Evolutionary conservation across 768 basidiomycete species (phyloP), one percentile per base, ranked within the genome.

Genomic region (Amanita subjunquillea): DNA sequence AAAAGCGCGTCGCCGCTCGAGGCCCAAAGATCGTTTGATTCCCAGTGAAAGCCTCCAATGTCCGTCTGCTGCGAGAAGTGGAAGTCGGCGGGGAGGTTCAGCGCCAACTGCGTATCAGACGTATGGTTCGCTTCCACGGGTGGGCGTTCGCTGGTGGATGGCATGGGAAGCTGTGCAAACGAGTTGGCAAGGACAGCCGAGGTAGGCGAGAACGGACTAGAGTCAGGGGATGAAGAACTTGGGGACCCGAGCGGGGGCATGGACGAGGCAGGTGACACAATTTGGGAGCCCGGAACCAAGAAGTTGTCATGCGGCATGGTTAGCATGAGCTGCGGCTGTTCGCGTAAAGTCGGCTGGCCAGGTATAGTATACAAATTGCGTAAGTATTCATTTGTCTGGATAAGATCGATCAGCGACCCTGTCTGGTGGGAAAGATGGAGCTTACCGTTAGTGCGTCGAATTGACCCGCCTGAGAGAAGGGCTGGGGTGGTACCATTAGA

Each of bases 141-240:
- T 47, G 58, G 55, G 6, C 52, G 56, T 36, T 62, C 58, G 51
- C 40, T 27, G 46, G 40, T 36, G 54, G 55, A 43, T 49, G 55
- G 60, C 53, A 59, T 58, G 55, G 43, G 58, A 50, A 64, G 60
- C 43, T 60, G 59, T 52, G 57, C 53, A 57, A 65, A 65, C 6
- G 67, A 59, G 22, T 68, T 58, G 15, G 61, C 50, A 53, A 66
- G 58, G 36, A 67, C 54, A 39, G 62, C 57, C 42, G 69, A 62
- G 8, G 67, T 67, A 13, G 80, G 80, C 34, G 77, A 77, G 65
- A 72, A 81, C 0, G 79, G 75, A 41, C 66, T 69, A 10, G 72
- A 64, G n/a, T 65, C 57, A 7, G 82, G 74, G 0, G 79, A 77
- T 2, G 75, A 69, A 8, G 79, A 74, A n/a, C 73, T 71, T 3